phyloP scores from a whole-genome alignment of 2,329 filamentous ascomycete genomes.

The Aspergillus fructus region DNA sequence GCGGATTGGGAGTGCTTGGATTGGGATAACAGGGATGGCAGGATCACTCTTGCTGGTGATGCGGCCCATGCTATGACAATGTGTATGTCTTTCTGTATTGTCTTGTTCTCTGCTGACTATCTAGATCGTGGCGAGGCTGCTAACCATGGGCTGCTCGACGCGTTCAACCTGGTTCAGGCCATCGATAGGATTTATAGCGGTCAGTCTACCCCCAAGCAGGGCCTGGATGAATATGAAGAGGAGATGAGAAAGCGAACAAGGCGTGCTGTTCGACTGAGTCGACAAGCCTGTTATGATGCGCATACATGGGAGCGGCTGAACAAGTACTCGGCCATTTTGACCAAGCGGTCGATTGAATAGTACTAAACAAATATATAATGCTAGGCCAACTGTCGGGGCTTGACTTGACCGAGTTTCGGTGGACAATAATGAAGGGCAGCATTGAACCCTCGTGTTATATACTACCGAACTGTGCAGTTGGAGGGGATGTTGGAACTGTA shows the following conservation, averaged over 20 bases:
- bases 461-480: no score
- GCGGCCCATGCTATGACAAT: constrained; percentile 36
- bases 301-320: constrained; percentile 31
- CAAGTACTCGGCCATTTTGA: constrained; percentile 29
- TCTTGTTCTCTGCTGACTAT: background rate
- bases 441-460: no score
- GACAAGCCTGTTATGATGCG: constrained; percentile 36
- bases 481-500: no score
- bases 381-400: no score
- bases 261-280: constrained; percentile 32
- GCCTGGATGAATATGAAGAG: constrained; percentile 28
- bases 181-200: constrained; percentile 17
- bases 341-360: constrained; percentile 15
- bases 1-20: constrained; percentile 29
- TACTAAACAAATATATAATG: no score
- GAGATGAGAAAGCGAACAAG: constrained; percentile 33
- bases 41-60: constrained; percentile 31
- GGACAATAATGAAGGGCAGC: no score
- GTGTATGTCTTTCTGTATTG: constrained; percentile 21
- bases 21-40: constrained; percentile 31
- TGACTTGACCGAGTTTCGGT: no score
- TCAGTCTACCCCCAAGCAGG: constrained; percentile 3
- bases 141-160: constrained; percentile 34
- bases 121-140: constrained; percentile 33
- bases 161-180: constrained; percentile 20